Conservation (phyloP, 257 asterid species). For the Salvia rosmarinus region DNA sequence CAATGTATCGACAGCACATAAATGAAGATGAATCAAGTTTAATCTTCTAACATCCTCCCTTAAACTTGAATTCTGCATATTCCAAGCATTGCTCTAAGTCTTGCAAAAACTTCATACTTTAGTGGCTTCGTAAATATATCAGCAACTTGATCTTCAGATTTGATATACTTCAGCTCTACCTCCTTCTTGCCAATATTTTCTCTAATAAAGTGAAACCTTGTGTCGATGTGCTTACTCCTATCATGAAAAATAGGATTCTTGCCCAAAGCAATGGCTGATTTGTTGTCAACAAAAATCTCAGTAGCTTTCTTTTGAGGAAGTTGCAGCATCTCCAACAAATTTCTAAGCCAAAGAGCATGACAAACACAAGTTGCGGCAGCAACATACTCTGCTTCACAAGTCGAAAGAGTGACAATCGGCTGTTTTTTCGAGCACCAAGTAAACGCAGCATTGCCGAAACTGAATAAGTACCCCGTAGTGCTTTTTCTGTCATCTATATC, state of each 20-base stretch:
- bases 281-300: slow-evolving; percentile 20
- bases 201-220: slow-evolving; percentile 26
- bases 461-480: neutral
- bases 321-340: slow-evolving; percentile 2
- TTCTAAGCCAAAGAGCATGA: slow-evolving; percentile 29
- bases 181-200: neutral
- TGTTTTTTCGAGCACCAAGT: neutral
- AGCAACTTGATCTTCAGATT: slow-evolving; percentile 23
- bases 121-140: neutral
- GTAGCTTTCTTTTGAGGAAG: neutral
- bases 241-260: slow-evolving; percentile 23
- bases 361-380: slow-evolving; percentile 27
- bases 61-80: too few species aligned
- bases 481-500: neutral
- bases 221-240: slow-evolving; percentile 20
- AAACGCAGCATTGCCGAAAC: neutral
- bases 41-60: too few species aligned
- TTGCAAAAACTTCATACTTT: too few species aligned
- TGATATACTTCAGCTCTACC: slow-evolving; percentile 4
- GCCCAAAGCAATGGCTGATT: slow-evolving; percentile 21
- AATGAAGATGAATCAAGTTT: too few species aligned
- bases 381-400: slow-evolving; percentile 33
- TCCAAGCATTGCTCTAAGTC: too few species aligned
- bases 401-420: slow-evolving; percentile 23
- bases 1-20: too few species aligned